Evolutionary conservation across 345 rosid species (phyloP).

Genomic region (Eucalyptus sp.): DNA sequence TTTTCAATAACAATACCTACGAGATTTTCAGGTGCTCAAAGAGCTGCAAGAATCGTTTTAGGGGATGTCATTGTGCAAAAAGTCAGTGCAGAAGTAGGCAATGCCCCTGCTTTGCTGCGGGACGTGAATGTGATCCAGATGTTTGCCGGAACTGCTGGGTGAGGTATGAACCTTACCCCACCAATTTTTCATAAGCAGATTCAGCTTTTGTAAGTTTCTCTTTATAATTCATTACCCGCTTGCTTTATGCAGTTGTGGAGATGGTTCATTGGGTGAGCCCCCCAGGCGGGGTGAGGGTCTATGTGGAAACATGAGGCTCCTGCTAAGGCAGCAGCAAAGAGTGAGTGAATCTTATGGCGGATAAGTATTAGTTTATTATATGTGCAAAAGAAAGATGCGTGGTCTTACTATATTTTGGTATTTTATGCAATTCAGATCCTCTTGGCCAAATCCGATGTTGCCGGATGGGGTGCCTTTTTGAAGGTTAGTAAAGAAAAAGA

Average conservation of each 20-base stretch:
- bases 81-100: slow-evolving; percentile 98
- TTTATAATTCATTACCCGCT: background rate
- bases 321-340: slow-evolving; percentile 68
- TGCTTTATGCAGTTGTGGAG: slow-evolving; percentile 54
- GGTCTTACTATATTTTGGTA: background rate
- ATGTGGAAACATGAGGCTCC: slow-evolving; percentile 86
- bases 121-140: slow-evolving; percentile 98
- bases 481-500: slow-evolving; percentile 35
- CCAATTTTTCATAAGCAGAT: background rate
- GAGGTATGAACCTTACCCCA: slow-evolving; percentile 27
- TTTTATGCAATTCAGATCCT: slow-evolving; percentile 44
- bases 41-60: slow-evolving; percentile 92
- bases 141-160: slow-evolving; percentile 87
- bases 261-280: slow-evolving; percentile 58
- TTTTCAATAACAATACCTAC: background rate
- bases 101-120: slow-evolving; percentile 99
- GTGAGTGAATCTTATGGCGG: slow-evolving; percentile 9
- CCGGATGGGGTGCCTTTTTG: slow-evolving; percentile 99
- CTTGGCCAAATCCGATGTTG: slow-evolving; percentile 82
- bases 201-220: background rate
- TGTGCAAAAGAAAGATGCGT: background rate
- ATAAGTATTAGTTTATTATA: background rate
- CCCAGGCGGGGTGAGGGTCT: slow-evolving; percentile 58
- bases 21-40: slow-evolving; percentile 71
- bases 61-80: slow-evolving; percentile 99